Percentiles rank a stretch among this genome's conserved stretches.
Conservation (phyloP, 495 filamentous ascomycete species). For the Elasticomyces elasticus region DNA sequence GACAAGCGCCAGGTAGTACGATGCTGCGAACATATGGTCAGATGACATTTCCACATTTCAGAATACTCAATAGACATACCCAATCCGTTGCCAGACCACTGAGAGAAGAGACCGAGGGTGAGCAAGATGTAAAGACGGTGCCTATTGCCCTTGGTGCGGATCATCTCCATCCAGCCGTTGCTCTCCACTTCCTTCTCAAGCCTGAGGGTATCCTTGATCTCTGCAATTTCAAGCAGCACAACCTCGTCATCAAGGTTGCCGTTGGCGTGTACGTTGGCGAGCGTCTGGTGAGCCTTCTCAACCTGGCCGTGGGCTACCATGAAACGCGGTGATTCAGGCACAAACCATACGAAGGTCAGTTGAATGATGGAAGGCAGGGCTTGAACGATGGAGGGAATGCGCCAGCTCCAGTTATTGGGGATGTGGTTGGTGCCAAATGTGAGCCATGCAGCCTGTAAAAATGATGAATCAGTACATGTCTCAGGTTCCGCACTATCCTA, state of each 20-base stretch:
- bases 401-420: conserved; percentile 41
- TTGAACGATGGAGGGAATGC: conserved; percentile 44
- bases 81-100: conserved; percentile 19
- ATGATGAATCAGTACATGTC: too few relatives aligned
- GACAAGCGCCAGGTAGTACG: conserved; percentile 16
- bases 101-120: conserved; percentile 16
- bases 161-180: conserved; percentile 14
- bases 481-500: too few relatives aligned
- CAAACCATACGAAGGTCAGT: conserved; percentile 43
- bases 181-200: conserved; percentile 26
- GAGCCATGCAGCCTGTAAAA: conserved; percentile 36
- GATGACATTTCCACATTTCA: too few relatives aligned
- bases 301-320: conserved; percentile 48
- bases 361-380: conserved; percentile 43
- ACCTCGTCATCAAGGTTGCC: conserved; percentile 30
- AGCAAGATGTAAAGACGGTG: conserved; percentile 14
- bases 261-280: conserved; percentile 19
- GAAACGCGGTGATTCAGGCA: conserved; percentile 46
- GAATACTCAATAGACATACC: too few relatives aligned
- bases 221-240: conserved; percentile 36
- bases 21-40: too few relatives aligned
- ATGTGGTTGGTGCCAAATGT: conserved; percentile 37
- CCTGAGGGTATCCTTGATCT: conserved; percentile 28
- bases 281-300: conserved; percentile 12
- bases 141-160: conserved; percentile 17